These are phyloP conservation scores for Coniophora puteana DNA, from an alignment of 1,284 basidiomycete species.

Conservation along the genomic window DNA sequence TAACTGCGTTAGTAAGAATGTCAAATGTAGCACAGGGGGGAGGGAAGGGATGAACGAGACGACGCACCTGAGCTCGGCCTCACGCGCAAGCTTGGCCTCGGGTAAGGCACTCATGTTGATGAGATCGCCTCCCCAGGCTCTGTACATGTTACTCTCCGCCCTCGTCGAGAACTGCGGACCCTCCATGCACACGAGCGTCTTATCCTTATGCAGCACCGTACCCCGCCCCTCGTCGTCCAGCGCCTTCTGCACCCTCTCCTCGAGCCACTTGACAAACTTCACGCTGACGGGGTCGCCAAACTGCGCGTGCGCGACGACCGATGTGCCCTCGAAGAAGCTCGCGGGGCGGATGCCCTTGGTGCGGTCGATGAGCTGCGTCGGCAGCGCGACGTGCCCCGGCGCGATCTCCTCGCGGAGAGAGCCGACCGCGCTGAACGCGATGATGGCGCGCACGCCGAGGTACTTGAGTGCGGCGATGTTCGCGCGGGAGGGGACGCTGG, in stretches of 20 bases:
- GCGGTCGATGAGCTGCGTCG: conserved; percentile 93
- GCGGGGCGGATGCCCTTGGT: conserved; percentile 89
- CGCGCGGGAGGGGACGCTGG: conserved; percentile 79
- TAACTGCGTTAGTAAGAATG: conserved; percentile 51
- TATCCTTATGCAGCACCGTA: conserved; percentile 72
- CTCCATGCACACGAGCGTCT: conserved; percentile 95
- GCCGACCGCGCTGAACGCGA: conserved; percentile 96
- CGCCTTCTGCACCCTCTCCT: conserved; percentile 60
- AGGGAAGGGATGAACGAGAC: conserved; percentile 1
- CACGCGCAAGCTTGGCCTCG: conserved; percentile 93
- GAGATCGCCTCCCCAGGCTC: conserved; percentile 88
- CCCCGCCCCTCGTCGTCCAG: conserved; percentile 53
- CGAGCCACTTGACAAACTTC: conserved; percentile 69
- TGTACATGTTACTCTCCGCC: conserved; percentile 94
- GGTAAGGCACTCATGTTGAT: conserved; percentile 97
- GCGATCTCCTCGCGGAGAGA: conserved; percentile 93
- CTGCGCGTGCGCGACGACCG: conserved; percentile 87
- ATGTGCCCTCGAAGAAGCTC: conserved; percentile 84
- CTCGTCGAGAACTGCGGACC: conserved; percentile 93
- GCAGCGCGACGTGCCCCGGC: conserved; percentile 89
- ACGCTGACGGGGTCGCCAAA: conserved; percentile 90
- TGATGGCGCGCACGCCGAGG: conserved; percentile 84
- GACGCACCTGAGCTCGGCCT: conserved; percentile 84
- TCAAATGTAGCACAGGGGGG: not conserved
- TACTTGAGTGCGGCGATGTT: conserved; percentile 96